Evolutionary conservation across 1,284 basidiomycete genomes (phyloP), one percentile per base, ranked within the genome.

Genomic region (Naganishia albida): DNA sequence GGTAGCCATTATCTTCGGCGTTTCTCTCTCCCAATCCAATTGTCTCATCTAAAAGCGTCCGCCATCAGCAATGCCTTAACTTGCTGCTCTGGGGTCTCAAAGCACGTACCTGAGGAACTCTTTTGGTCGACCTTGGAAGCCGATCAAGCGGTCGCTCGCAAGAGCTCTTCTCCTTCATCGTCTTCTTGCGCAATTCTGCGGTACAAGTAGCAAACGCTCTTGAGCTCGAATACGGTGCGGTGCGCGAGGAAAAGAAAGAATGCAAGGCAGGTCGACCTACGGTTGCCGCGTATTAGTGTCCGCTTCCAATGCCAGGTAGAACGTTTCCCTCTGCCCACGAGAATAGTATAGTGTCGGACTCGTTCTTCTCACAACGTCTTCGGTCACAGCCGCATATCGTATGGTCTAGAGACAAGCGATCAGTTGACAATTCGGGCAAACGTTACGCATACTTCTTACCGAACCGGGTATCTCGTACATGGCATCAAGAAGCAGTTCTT

Each of bases 381-480:
- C 82, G 20, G 83, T 83, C 63, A 89, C 81, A 56, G 89, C 82
- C 16, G 88, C 85, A 72, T 87, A 84, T 53, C 83, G 81, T 38
- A 87, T 82, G 54, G 81, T 81, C 86, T 88, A 68, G 7, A 38
- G 7, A 30, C 63, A 26, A 44, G 52, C 59, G 38, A 23, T 56
- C 18, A 38, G 65, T 66, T 26, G 4, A 6, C n/a, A 38, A 44
- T 7, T 18, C n/a, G 25, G 16, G 23, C 23, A 52, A 28, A 30
- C 64, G 38, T 62, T 30, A 50, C 34, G 49, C 7, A 15, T 38
- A 50, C 25, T 49, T 44, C 91, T 85, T 77, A 93, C 91, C 85
- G 91, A 73, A 85, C 88, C 78, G 0, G 81, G 81, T 7, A 80
- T 75, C 80, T 94, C 91, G 75, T 90, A 94, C 91, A 95, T 94